Conservation (phyloP, 176 grass and related monocot genomes). For the Puya raimondii region DNA sequence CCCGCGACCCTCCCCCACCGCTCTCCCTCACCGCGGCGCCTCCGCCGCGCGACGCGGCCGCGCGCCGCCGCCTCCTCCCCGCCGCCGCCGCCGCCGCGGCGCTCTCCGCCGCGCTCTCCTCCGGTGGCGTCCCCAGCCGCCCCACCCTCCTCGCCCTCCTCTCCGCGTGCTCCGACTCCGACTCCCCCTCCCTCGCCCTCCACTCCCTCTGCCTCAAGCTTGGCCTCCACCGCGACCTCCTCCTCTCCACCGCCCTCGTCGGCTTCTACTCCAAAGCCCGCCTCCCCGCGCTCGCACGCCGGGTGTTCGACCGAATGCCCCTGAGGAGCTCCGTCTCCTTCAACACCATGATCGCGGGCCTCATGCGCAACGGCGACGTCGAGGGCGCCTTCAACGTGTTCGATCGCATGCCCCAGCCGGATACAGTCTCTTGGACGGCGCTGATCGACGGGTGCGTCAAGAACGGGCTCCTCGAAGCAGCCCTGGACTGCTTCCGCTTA, state of each 20-base stretch:
- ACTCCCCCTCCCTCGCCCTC: slow-evolving; percentile 22
- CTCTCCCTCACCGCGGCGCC: background rate
- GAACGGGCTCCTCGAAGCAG: slow-evolving; percentile 46
- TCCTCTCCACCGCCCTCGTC: slow-evolving; percentile 55
- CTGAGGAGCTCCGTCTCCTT: slow-evolving; percentile 37
- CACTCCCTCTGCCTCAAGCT: slow-evolving; percentile 43
- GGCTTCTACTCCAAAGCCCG: slow-evolving; percentile 41
- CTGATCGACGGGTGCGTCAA: slow-evolving; percentile 53
- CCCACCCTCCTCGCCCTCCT: slow-evolving; percentile 49
- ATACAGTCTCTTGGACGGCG: slow-evolving; percentile 63
- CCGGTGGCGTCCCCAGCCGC: slow-evolving; percentile 32
- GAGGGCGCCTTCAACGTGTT: slow-evolving; percentile 37
- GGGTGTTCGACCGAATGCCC: slow-evolving; percentile 49
- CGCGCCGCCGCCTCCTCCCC: slow-evolving; percentile 18
- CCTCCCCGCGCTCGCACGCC: slow-evolving; percentile 17
- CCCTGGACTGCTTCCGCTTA: slow-evolving; percentile 36
- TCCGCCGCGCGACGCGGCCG: background rate
- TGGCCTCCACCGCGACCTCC: slow-evolving; percentile 36
- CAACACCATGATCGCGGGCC: slow-evolving; percentile 56
- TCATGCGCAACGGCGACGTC: slow-evolving; percentile 44
- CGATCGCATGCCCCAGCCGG: slow-evolving; percentile 32
- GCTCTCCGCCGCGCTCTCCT: slow-evolving; percentile 44
- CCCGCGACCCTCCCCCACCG: background rate
- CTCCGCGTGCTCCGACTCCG: slow-evolving; percentile 42
- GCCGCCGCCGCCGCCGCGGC: background rate